phyloP scores from a whole-genome alignment of 2,329 filamentous ascomycete species.

The Apiospora phragmitis region DNA sequence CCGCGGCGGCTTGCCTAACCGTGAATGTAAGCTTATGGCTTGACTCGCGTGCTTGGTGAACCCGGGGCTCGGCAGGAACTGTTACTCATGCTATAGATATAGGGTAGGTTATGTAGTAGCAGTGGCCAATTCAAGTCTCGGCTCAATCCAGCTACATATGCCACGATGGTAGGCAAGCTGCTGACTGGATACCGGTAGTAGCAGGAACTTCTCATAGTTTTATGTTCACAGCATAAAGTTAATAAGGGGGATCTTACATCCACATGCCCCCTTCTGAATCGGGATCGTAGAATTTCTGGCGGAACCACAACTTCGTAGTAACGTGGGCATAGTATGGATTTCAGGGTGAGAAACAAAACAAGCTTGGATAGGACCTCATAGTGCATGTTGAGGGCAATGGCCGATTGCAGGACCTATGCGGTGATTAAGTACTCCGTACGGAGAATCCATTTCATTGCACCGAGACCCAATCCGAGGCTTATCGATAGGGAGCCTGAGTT shows the following conservation, averaged over 20 bases:
- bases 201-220: neutral
- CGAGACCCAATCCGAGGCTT: neutral
- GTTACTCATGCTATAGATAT: neutral
- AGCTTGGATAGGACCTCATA: neutral
- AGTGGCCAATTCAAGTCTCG: neutral
- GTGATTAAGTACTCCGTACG: neutral
- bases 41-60: neutral
- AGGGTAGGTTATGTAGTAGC: neutral
- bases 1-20: neutral
- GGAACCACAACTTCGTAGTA: neutral
- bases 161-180: neutral
- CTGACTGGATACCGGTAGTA: neutral
- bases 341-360: neutral
- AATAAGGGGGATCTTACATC: neutral
- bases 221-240: neutral
- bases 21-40: neutral
- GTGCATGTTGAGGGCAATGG: neutral
- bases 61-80: neutral
- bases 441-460: neutral
- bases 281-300: neutral
- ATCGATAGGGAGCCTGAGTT: neutral
- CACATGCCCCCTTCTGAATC: neutral
- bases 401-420: neutral
- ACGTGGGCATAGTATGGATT: neutral
- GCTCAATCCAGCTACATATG: neutral